Evolutionary conservation across 495 filamentous ascomycete genomes (phyloP), one percentile per base, ranked within the genome.

Genomic region (Trichoderma erinaceum): DNA sequence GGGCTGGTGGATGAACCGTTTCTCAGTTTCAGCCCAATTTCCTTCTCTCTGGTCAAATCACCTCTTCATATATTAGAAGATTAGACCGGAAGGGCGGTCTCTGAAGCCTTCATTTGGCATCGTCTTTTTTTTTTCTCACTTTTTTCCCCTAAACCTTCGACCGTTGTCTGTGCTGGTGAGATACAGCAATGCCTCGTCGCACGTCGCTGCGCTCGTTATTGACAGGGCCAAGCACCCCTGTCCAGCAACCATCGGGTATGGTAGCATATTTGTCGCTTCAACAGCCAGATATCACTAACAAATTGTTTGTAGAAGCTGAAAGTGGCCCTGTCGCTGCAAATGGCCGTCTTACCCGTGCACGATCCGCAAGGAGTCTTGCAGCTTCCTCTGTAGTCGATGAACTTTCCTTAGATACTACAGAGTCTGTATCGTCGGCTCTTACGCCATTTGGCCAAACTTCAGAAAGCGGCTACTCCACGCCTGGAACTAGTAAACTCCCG

Each of bases 401-500:
- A 10, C 56, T 61, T 12, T 29, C 23, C 13, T 15, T 32, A 1
- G 16, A 18, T 2, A 67, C 27, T n/a, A 52, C 15, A 13, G 65
- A 52, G 4, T 61, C 56, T 18, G 1, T 32, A 6, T 61, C 56
- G 12, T 61, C 56, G 56, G 56, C 16, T 4, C 25, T 61, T 23
- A 67, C 65, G 10, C 58, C 35, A 18, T 64, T 61, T 32, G 56
- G 56, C 29, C 56, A 67, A 18, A 79, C 83, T 48, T 84, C 83
- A 1, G 86, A 82, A 8, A 87, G 82, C 65, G 88, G 86, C 35
- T 88, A 85, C 71, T 87, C 87, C 52, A 97, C 92, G 5, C 91
- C 92, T 11, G 88, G 86, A 25, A 97, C 92, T 15, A 95, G 91
- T 74, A 82, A 86, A 69, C 78, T 81, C 35, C 83, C 82, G 5